Percentiles rank a stretch among this genome's conserved stretches.
Evolutionary conservation across 306 rosid genomes (phyloP).

Genomic region (Rosa lucieae): DNA sequence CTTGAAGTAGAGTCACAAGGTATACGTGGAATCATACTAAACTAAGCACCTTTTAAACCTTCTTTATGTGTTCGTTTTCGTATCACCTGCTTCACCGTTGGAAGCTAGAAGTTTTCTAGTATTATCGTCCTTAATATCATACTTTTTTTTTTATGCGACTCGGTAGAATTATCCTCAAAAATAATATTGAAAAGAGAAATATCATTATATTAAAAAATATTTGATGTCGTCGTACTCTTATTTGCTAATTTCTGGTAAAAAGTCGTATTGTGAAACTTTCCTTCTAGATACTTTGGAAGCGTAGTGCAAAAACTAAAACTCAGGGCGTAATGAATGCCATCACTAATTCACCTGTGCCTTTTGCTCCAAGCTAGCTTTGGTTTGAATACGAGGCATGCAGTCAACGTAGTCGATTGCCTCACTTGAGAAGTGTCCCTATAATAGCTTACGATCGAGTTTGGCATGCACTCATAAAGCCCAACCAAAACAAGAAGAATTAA

Average conservation of each 20-base stretch:
- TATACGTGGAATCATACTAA: neutral
- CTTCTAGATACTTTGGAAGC: neutral
- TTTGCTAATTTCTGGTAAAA: neutral
- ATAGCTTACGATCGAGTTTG: constrained; percentile 15
- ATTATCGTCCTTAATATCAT: no score
- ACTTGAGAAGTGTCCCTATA: constrained; percentile 15
- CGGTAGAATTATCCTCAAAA: no score
- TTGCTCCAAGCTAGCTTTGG: constrained; percentile 22
- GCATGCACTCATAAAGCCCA: constrained; percentile 14
- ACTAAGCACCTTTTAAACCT: neutral
- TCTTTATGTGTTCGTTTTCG: neutral
- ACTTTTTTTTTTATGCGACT: no score
- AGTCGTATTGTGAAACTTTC: neutral
- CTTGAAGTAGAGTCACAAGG: neutral
- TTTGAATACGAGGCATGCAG: constrained; percentile 31
- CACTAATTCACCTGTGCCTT: constrained; percentile 6
- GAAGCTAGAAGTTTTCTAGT: no score
- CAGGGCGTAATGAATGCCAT: constrained; percentile 13
- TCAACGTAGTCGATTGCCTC: constrained; percentile 29
- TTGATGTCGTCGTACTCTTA: neutral
- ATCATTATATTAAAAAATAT: no score
- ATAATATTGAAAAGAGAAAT: no score
- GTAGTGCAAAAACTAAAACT: no score
- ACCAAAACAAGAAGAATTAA: constrained; percentile 8
- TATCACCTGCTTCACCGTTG: no score